Evolutionary conservation across 805 yeast genomes (phyloP).

Genomic region (Saccharomycopsis sp.): DNA sequence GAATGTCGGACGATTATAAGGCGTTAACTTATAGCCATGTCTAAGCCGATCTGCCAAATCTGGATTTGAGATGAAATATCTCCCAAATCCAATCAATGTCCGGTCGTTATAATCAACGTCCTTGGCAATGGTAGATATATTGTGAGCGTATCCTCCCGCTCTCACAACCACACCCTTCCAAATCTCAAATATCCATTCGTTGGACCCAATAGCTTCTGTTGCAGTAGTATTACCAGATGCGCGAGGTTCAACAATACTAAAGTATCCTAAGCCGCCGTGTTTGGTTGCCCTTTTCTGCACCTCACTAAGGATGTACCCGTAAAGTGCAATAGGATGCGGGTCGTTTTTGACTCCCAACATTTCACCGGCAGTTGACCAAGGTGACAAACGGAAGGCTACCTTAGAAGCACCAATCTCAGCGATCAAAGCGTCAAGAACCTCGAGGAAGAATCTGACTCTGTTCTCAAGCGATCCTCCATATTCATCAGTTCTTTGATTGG

Average conservation of each 20-base stretch:
- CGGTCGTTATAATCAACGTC: constrained; percentile 21
- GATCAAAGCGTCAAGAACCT: constrained; percentile 39
- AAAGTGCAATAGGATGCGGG: constrained; percentile 28
- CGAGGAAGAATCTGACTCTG: constrained; percentile 43
- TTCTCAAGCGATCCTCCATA: constrained; percentile 62
- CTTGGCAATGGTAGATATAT: not conserved
- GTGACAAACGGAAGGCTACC: constrained; percentile 44
- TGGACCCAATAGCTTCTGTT: constrained; percentile 27
- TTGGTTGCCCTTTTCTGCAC: constrained; percentile 17
- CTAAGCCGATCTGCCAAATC: constrained; percentile 36
- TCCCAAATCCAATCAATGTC: constrained; percentile 31
- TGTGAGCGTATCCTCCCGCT: constrained; percentile 31
- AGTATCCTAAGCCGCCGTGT: constrained; percentile 20
- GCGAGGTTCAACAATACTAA: constrained; percentile 23
- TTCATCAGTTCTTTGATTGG: constrained; percentile 52
- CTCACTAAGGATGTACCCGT: constrained; percentile 25
- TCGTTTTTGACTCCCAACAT: constrained; percentile 32
- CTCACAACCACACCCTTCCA: constrained; percentile 42
- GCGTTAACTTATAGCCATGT: constrained; percentile 31
- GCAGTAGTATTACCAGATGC: constrained; percentile 26
- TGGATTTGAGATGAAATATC: constrained; percentile 40
- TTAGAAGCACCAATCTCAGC: constrained; percentile 47
- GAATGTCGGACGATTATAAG: constrained; percentile 33
- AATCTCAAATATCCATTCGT: constrained; percentile 34
- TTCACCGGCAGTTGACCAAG: constrained; percentile 36